A percentile compares a stretch with the other conserved stretches of the same genome.
These are phyloP conservation scores for Balakata baccata DNA, from an alignment of 345 rosid species.

Conservation along the genomic window DNA sequence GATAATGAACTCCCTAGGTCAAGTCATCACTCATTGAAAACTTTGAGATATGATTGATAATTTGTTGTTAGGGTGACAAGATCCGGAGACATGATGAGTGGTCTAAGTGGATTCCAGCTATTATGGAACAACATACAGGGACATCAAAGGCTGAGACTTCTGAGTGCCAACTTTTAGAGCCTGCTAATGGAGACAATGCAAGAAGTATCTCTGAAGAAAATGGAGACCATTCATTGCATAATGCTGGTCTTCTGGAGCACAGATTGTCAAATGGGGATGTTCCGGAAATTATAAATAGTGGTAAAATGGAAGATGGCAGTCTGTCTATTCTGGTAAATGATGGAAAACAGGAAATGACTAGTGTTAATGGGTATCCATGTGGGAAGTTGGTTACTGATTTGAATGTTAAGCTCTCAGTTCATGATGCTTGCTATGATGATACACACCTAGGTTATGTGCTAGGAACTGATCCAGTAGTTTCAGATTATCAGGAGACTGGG, in stretches of 20 bases:
- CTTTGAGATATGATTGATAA: constrained; percentile 9
- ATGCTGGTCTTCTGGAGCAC: constrained; percentile 16
- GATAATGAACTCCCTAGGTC: background rate
- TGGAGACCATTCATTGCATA: constrained; percentile 11
- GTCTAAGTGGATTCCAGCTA: constrained; percentile 66
- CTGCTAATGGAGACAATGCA: constrained; percentile 32
- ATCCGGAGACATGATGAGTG: constrained; percentile 70
- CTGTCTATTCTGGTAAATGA: constrained; percentile 14
- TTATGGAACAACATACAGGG: constrained; percentile 19
- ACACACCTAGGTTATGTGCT: constrained; percentile 18
- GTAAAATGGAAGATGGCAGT: constrained; percentile 16
- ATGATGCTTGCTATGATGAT: constrained; percentile 11
- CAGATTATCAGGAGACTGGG: constrained; percentile 22
- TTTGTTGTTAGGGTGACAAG: constrained; percentile 58
- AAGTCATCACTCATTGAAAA: background rate
- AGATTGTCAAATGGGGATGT: constrained; percentile 16
- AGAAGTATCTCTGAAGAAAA: constrained; percentile 24
- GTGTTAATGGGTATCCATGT: constrained; percentile 17
- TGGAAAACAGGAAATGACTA: constrained; percentile 19
- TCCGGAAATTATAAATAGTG: constrained; percentile 14
- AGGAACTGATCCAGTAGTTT: constrained; percentile 38
- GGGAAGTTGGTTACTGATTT: constrained; percentile 27
- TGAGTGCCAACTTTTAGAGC: constrained; percentile 35
- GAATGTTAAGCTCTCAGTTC: constrained; percentile 21
- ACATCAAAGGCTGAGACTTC: constrained; percentile 35